Percentiles rank a stretch among this genome's conserved stretches.
phyloP scores from a whole-genome alignment of 2,329 filamentous ascomycete genomes.

The Fusarium sp. region DNA sequence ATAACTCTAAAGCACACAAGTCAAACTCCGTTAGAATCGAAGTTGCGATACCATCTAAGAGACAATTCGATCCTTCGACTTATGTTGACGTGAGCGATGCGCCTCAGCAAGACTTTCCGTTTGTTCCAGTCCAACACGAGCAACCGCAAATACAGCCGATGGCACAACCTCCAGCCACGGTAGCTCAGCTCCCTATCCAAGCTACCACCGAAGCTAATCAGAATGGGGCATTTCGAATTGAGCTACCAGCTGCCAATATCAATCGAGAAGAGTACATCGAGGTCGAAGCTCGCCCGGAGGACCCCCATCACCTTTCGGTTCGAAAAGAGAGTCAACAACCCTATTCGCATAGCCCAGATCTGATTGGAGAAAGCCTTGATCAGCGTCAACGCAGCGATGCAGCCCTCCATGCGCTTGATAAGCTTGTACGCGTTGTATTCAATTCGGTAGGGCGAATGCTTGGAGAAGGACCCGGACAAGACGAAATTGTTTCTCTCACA shows the following conservation, averaged over 20 bases:
- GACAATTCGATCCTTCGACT: conserved; percentile 48
- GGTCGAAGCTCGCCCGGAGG: conserved; percentile 57
- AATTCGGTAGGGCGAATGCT: conserved; percentile 77
- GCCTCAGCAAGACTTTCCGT: conserved; percentile 32
- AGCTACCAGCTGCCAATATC: conserved; percentile 56
- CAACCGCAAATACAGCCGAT: conserved; percentile 10
- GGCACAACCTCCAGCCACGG: conserved; percentile 9
- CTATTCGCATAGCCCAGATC: conserved; percentile 62
- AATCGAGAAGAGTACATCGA: conserved; percentile 64
- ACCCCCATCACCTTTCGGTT: conserved; percentile 57
- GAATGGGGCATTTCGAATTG: conserved; percentile 55
- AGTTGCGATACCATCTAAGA: conserved; percentile 58
- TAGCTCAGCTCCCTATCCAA: not conserved
- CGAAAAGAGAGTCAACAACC: conserved; percentile 64
- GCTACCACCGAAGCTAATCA: conserved; percentile 17
- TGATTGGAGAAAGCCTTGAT: conserved; percentile 72
- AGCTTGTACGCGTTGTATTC: conserved; percentile 76
- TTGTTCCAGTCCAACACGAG: conserved; percentile 13
- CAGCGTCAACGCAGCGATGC: conserved; percentile 84
- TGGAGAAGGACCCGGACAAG: conserved; percentile 63
- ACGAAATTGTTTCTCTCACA: conserved; percentile 62
- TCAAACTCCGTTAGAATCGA: conserved; percentile 55
- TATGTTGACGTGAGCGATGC: conserved; percentile 48
- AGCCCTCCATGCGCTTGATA: conserved; percentile 75
- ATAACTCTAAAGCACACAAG: conserved; percentile 45